These are phyloP conservation scores for Ceratocystis huliohia DNA, from an alignment of 2,329 filamentous ascomycete genomes.

Conservation along the genomic window DNA sequence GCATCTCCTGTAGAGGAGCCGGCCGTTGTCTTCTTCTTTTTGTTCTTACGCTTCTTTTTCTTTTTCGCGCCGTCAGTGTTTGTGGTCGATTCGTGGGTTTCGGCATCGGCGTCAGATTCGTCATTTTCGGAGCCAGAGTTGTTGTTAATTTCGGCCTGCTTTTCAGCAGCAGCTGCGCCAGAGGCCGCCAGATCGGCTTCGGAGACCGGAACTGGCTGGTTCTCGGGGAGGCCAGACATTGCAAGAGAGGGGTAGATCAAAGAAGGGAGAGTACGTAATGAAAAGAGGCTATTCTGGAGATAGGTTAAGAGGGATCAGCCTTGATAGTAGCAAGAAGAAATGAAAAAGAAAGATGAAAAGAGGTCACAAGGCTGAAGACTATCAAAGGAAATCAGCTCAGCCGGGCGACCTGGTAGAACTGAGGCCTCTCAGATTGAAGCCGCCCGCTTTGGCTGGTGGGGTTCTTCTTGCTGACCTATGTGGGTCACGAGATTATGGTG, in stretches of 20 bases:
- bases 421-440: neutral
- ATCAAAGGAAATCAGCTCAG: neutral
- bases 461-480: neutral
- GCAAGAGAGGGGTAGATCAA: neutral
- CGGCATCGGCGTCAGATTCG: slow-evolving; percentile 32
- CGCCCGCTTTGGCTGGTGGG: slow-evolving; percentile 1
- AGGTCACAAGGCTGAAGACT: neutral
- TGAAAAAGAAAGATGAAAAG: neutral
- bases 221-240: slow-evolving; percentile 18
- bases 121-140: slow-evolving; percentile 27
- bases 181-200: slow-evolving; percentile 30
- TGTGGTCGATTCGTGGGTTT: slow-evolving; percentile 31
- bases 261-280: neutral
- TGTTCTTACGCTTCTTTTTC: slow-evolving; percentile 45
- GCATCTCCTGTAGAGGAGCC: slow-evolving; percentile 29
- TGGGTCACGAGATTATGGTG: slow-evolving; percentile 9
- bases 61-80: slow-evolving; percentile 26
- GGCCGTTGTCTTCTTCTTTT: slow-evolving; percentile 51
- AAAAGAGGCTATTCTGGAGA: neutral
- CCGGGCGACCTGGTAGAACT: neutral
- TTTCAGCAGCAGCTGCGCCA: slow-evolving; percentile 26
- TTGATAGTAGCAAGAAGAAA: neutral
- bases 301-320: neutral
- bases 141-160: slow-evolving; percentile 26
- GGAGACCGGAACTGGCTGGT: slow-evolving; percentile 23